Percentiles rank a stretch among this genome's conserved stretches.
Conservation (phyloP, 208 protist genomes). For the Leishmania arabica region DNA sequence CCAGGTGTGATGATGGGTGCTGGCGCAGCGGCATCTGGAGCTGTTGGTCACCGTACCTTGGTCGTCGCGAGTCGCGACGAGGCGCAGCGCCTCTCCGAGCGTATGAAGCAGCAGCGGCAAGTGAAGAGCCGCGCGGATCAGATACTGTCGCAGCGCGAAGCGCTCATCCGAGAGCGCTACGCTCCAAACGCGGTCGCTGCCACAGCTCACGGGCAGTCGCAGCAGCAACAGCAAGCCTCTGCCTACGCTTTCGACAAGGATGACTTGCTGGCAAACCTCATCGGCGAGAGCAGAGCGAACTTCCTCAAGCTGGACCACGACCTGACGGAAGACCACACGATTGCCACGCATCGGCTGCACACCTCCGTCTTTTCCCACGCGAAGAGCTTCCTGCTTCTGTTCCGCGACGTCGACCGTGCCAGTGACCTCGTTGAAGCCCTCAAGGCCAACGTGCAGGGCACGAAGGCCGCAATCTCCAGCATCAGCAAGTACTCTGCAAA, state of each 20-base stretch:
- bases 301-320: conserved; percentile 78
- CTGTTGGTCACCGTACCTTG: conserved; percentile 1
- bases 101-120: conserved; percentile 36
- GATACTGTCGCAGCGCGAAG: conserved; percentile 50
- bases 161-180: conserved; percentile 55
- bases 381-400: conserved; percentile 80
- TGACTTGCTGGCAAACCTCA: conserved; percentile 56
- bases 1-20: not conserved
- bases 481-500: conserved; percentile 75
- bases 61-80: conserved; percentile 13
- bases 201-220: conserved; percentile 5
- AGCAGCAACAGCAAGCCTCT: conserved; percentile 4
- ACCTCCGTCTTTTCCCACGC: conserved; percentile 73
- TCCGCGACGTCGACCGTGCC: conserved; percentile 78
- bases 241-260: conserved; percentile 69
- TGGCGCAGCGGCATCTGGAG: not conserved
- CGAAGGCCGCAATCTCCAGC: conserved; percentile 76
- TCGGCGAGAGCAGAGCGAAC: conserved; percentile 58
- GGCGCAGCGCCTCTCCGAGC: conserved; percentile 25
- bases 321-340: conserved; percentile 70
- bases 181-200: conserved; percentile 34
- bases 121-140: conserved; percentile 28
- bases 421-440: conserved; percentile 74
- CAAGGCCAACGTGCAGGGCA: conserved; percentile 85
- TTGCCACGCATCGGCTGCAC: conserved; percentile 69